Evolutionary conservation across 441 rosid species (phyloP).

Genomic region (Arabidopsis hybrid): DNA sequence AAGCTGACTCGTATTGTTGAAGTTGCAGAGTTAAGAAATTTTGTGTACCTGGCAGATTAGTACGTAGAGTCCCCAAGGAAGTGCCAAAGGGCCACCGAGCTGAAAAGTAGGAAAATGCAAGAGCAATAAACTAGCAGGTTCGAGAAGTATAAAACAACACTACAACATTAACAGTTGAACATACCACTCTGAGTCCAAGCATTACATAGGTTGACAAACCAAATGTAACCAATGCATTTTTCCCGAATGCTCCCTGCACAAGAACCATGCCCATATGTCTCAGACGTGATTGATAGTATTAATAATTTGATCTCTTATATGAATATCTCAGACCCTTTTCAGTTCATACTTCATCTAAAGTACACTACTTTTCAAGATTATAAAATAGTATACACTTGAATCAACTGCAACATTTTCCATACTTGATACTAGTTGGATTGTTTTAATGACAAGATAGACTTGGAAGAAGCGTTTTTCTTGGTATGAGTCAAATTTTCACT

Average conservation of each 20-base stretch:
- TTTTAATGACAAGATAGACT: conserved; percentile 1
- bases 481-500: neutral
- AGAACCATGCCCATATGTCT: conserved; percentile 23
- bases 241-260: conserved; percentile 90
- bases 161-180: conserved; percentile 23
- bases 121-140: neutral
- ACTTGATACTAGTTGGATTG: neutral
- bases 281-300: neutral
- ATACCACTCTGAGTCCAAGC: conserved; percentile 96
- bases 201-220: conserved; percentile 84
- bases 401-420: conserved; percentile 1
- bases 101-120: conserved; percentile 39
- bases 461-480: neutral
- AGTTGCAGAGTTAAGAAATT: conserved; percentile 12
- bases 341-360: neutral
- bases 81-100: conserved; percentile 94
- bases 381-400: neutral
- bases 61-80: conserved; percentile 96
- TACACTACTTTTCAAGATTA: neutral
- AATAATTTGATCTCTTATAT: neutral
- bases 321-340: conserved; percentile 1
- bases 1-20: neutral
- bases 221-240: conserved; percentile 67
- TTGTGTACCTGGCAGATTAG: conserved; percentile 82
- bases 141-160: neutral